A percentile compares a stretch with the other conserved stretches of the same genome.
These are phyloP conservation scores for Pseudocercospora musae DNA, from an alignment of 2,329 filamentous ascomycete genomes.

Conservation along the genomic window DNA sequence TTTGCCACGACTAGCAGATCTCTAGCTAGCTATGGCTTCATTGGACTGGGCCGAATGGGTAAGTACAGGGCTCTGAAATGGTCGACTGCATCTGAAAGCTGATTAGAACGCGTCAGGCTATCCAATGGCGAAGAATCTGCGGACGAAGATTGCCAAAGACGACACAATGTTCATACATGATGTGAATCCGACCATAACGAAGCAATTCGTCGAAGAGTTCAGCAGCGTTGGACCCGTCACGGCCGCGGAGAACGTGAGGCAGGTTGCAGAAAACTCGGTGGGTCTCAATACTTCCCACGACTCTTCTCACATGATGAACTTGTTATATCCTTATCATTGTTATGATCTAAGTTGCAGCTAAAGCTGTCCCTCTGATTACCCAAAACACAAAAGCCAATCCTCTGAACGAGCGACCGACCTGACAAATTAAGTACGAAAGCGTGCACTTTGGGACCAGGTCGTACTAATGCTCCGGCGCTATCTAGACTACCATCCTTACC, in stretches of 20 bases:
- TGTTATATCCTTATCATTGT: constrained; percentile 45
- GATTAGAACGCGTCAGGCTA: constrained; percentile 52
- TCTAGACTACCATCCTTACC: constrained; percentile 78
- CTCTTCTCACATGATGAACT: constrained; percentile 15
- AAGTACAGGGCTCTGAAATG: constrained; percentile 22
- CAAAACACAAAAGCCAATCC: constrained; percentile 66
- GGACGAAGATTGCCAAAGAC: constrained; percentile 60
- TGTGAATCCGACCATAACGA: constrained; percentile 56
- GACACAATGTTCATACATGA: constrained; percentile 66
- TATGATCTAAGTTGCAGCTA: constrained; percentile 72
- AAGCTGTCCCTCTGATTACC: constrained; percentile 60
- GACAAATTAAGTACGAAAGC: background rate
- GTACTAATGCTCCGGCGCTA: background rate
- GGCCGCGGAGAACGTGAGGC: constrained; percentile 55
- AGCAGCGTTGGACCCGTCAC: constrained; percentile 44
- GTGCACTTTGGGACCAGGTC: background rate
- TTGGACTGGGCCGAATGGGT: constrained; percentile 52
- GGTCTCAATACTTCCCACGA: constrained; percentile 33
- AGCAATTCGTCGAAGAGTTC: constrained; percentile 56
- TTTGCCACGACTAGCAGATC: constrained; percentile 44
- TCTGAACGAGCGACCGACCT: constrained; percentile 51
- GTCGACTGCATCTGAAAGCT: constrained; percentile 6
- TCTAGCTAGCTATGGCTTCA: constrained; percentile 49
- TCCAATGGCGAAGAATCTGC: constrained; percentile 69
- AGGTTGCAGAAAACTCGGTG: constrained; percentile 67